Base-by-base conservation (phyloP, 192 early-diverging fungal species). In the Coemansia sp. region DNA sequence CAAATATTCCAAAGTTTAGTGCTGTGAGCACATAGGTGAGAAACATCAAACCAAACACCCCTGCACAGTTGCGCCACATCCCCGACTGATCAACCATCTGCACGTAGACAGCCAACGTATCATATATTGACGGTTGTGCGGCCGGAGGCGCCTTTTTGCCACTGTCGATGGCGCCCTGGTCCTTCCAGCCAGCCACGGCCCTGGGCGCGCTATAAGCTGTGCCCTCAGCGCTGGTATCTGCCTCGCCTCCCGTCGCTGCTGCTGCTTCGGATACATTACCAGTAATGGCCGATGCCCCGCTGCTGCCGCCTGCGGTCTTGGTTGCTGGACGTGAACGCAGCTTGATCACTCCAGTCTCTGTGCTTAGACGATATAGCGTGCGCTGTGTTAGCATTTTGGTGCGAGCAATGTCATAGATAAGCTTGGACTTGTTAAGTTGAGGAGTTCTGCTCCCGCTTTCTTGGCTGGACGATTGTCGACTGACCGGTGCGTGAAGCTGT, bases 21-120 rank as follows among this genome's bases (percentile, higher is more conserved):
- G 68, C 46, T 9, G 83, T 84, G 32, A 82, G 59, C 10, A 84
- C 66, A 33, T 78, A 84, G 22, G 79, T 84, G 22, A 81, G 64
- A 30, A 78, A 71, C 75, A 82, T 78, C 36, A 81, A 61, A 8
- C 76, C 66, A 61, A 84, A 82, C 8, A 84, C 72, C 24, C 80
- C 78, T 2, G 83, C 83, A 51, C 79, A 82, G 76, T 84, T 84
- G 17, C 83, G 72, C 79, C 79, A 84, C 75, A 82, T 68, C 21
- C 75, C 79, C 25, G 75, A 61, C 19, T 61, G 75, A 62, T 84
- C 83, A 52, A 84, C 64, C 70, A 76, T 70, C 54, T 84, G 79
- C 5, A 84, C 61, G 53, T 82, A 76, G 31, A 59, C 62, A 17
- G 65, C 70, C 21, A 84, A 46, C 22, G 71, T 71, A 42, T 81